These are phyloP conservation scores for Ceratocystis variospora DNA, from an alignment of 2,329 filamentous ascomycete species.

Conservation along the genomic window DNA sequence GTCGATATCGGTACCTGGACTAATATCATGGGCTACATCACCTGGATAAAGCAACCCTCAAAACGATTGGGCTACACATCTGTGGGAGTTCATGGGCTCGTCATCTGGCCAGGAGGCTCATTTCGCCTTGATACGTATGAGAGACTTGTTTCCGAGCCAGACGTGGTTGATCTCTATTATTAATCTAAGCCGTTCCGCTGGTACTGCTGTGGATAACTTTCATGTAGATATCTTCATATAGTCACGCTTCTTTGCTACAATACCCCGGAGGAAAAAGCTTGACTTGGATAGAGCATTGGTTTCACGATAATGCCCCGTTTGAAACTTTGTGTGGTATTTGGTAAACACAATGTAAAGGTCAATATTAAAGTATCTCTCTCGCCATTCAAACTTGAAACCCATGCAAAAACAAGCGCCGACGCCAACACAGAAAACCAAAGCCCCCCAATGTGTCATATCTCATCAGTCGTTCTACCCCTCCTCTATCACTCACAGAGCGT, in stretches of 20 bases:
- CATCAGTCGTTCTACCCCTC: neutral
- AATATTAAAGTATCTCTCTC: no score
- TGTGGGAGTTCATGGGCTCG: slow-evolving; percentile 54
- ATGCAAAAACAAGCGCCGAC: no score
- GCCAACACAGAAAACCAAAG: no score
- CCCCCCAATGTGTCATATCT: no score
- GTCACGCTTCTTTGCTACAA: neutral
- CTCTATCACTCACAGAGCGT: neutral
- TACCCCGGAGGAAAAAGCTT: neutral
- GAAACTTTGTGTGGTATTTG: neutral
- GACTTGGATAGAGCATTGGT: neutral
- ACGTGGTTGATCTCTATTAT: neutral
- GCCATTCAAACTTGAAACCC: no score
- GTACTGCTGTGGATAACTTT: neutral
- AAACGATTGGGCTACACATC: neutral
- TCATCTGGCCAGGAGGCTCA: slow-evolving; percentile 64
- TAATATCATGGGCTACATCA: slow-evolving; percentile 74
- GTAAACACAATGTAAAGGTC: no score
- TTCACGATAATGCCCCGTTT: neutral
- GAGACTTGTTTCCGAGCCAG: slow-evolving; percentile 22
- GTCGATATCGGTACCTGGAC: slow-evolving; percentile 70
- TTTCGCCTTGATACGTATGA: slow-evolving; percentile 62
- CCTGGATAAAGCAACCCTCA: slow-evolving; percentile 20
- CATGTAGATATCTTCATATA: neutral
- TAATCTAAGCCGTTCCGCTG: neutral